phyloP scores from a whole-genome alignment of 257 asterid genomes.

The Mitragyna speciosa region DNA sequence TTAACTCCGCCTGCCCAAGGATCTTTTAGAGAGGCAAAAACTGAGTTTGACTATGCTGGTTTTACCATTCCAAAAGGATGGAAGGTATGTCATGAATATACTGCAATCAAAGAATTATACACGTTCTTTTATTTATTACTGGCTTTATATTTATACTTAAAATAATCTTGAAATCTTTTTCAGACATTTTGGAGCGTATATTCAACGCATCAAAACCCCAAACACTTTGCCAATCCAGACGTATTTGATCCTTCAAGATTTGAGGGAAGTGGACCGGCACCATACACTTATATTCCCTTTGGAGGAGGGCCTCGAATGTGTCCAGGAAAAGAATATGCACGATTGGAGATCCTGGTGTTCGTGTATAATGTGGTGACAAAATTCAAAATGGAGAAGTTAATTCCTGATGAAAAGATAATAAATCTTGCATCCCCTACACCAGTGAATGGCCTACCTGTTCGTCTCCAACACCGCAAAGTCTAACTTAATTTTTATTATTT shows the following conservation, averaged over 20 bases:
- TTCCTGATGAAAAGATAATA: constrained; percentile 43
- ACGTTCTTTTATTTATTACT: neutral
- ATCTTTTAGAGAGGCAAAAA: constrained; percentile 46
- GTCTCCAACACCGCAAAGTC: constrained; percentile 41
- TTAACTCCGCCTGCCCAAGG: constrained; percentile 59
- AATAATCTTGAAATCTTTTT: neutral
- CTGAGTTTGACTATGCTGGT: constrained; percentile 45
- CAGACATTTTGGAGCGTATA: constrained; percentile 35
- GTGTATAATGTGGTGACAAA: constrained; percentile 49
- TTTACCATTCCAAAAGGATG: constrained; percentile 58
- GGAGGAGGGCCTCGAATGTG: constrained; percentile 63
- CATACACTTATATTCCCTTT: constrained; percentile 52
- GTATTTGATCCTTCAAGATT: constrained; percentile 53
- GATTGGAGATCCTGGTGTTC: constrained; percentile 50
- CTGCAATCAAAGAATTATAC: neutral
- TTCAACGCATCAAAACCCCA: constrained; percentile 44
- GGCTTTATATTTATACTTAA: too few species aligned
- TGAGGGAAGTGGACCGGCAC: constrained; percentile 56
- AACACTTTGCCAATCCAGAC: constrained; percentile 36
- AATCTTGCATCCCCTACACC: constrained; percentile 49
- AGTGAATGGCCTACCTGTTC: constrained; percentile 42
- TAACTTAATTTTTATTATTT: neutral
- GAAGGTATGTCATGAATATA: constrained; percentile 34
- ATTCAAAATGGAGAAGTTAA: constrained; percentile 41
- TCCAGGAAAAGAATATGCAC: constrained; percentile 52